Percentiles rank a stretch among this genome's conserved stretches.
Evolutionary conservation across 352 stramenopile species (phyloP).

Genomic region (Plasmopara viticola): DNA sequence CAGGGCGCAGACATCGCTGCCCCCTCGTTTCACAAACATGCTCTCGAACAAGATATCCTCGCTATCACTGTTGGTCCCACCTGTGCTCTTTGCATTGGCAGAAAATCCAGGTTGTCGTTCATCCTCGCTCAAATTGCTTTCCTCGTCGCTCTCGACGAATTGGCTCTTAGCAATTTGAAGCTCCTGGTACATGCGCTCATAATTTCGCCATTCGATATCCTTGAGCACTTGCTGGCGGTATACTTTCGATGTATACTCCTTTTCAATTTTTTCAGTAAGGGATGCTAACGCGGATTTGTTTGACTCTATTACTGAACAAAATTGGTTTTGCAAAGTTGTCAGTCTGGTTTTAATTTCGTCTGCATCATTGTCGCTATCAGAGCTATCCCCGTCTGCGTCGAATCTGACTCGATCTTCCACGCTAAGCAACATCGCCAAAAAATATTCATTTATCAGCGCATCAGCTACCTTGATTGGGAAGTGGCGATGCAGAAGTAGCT

Average conservation of each 20-base stretch:
- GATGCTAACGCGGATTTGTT: slow-evolving; percentile 36
- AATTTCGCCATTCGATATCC: slow-evolving; percentile 46
- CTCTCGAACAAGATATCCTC: slow-evolving; percentile 60
- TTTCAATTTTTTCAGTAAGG: slow-evolving; percentile 32
- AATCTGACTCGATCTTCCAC: slow-evolving; percentile 37
- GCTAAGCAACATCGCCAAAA: slow-evolving; percentile 26
- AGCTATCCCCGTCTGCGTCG: slow-evolving; percentile 40
- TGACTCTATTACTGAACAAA: slow-evolving; percentile 32
- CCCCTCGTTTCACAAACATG: slow-evolving; percentile 71
- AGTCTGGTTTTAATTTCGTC: slow-evolving; percentile 51
- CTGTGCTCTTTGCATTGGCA: slow-evolving; percentile 14
- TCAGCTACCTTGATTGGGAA: slow-evolving; percentile 46
- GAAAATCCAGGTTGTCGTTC: slow-evolving; percentile 5
- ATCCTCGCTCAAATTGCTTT: slow-evolving; percentile 9
- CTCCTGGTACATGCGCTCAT: slow-evolving; percentile 70
- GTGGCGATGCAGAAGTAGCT: slow-evolving; percentile 50
- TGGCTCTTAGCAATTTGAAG: slow-evolving; percentile 30
- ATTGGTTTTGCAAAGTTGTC: slow-evolving; percentile 36
- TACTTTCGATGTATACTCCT: slow-evolving; percentile 42
- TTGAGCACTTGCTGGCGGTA: slow-evolving; percentile 44
- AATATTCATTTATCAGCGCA: slow-evolving; percentile 35
- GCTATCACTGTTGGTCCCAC: slow-evolving; percentile 27
- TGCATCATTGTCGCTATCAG: slow-evolving; percentile 35
- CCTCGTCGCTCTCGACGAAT: slow-evolving; percentile 53
- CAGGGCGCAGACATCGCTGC: slow-evolving; percentile 58